These are phyloP conservation scores for Scheffersomyces stambukii DNA, from an alignment of 1,139 yeast species.

Conservation along the genomic window DNA sequence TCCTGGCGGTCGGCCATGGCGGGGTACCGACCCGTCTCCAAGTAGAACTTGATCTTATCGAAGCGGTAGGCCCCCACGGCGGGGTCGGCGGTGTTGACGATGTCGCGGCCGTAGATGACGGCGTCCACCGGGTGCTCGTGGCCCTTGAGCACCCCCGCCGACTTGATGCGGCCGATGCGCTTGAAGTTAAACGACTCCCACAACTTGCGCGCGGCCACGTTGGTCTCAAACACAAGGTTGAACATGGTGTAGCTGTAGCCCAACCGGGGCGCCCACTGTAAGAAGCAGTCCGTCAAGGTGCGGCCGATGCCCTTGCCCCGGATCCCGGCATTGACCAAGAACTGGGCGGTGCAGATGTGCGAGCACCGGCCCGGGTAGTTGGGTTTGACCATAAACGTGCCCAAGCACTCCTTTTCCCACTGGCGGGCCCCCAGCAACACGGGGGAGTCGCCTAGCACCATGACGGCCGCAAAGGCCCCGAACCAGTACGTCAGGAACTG, in stretches of 20 bases:
- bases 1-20: slow-evolving; percentile 77
- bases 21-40: slow-evolving; percentile 86
- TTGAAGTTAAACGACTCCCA: slow-evolving; percentile 78
- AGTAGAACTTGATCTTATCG: slow-evolving; percentile 72
- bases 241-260: slow-evolving; percentile 85
- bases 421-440: slow-evolving; percentile 56
- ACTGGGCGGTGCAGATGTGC: slow-evolving; percentile 88
- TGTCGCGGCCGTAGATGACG: slow-evolving; percentile 60
- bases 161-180: slow-evolving; percentile 71
- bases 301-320: slow-evolving; percentile 92
- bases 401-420: slow-evolving; percentile 90
- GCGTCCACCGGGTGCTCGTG: slow-evolving; percentile 82
- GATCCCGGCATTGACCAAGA: slow-evolving; percentile 87
- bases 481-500: slow-evolving; percentile 86
- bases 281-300: slow-evolving; percentile 74
- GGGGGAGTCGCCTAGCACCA: slow-evolving; percentile 76
- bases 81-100: slow-evolving; percentile 48
- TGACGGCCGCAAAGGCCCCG: slow-evolving; percentile 69
- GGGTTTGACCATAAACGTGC: slow-evolving; percentile 78
- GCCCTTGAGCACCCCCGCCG: slow-evolving; percentile 85
- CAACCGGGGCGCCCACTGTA: slow-evolving; percentile 86
- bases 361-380: slow-evolving; percentile 91
- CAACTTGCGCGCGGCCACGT: slow-evolving; percentile 74
- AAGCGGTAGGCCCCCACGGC: slow-evolving; percentile 59
- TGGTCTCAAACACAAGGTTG: slow-evolving; percentile 84